These are phyloP conservation scores for Neofusicoccum sp. DNA, from an alignment of 2,329 filamentous ascomycete species.

Conservation along the genomic window DNA sequence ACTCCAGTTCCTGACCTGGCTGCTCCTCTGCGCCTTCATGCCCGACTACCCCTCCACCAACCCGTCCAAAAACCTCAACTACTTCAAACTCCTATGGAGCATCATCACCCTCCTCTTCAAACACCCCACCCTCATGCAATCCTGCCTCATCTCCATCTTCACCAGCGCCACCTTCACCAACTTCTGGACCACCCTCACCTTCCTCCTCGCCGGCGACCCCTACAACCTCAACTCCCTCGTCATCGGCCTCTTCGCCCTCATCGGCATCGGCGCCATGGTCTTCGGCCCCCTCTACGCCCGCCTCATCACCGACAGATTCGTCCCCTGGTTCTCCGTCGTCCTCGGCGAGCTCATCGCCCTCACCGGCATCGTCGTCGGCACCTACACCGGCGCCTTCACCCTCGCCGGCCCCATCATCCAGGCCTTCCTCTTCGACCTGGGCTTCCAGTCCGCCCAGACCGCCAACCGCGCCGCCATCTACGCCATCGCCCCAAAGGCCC, in stretches of 20 bases:
- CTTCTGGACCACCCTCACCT: constrained; percentile 78
- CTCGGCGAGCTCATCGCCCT: constrained; percentile 63
- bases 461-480: constrained; percentile 74
- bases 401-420: constrained; percentile 74
- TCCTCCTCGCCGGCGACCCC: constrained; percentile 70
- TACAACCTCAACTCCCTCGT: constrained; percentile 68
- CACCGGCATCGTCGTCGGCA: constrained; percentile 66
- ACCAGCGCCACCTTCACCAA: constrained; percentile 63
- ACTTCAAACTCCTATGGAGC: constrained; percentile 65
- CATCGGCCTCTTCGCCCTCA: constrained; percentile 78
- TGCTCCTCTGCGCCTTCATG: constrained; percentile 71
- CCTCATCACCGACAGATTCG: constrained; percentile 69
- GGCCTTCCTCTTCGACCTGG: constrained; percentile 70
- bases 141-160: constrained; percentile 67
- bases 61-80: constrained; percentile 60
- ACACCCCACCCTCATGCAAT: constrained; percentile 71
- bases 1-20: constrained; percentile 68
- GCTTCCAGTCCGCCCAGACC: constrained; percentile 72
- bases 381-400: constrained; percentile 66
- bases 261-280: constrained; percentile 71
- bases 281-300: constrained; percentile 71
- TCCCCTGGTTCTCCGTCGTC: constrained; percentile 68
- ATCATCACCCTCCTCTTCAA: constrained; percentile 66
- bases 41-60: constrained; percentile 81
- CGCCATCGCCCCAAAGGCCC: constrained; percentile 63